Conservation (phyloP, 2,329 filamentous ascomycete species). For the Purpureocillium lavendulum region DNA sequence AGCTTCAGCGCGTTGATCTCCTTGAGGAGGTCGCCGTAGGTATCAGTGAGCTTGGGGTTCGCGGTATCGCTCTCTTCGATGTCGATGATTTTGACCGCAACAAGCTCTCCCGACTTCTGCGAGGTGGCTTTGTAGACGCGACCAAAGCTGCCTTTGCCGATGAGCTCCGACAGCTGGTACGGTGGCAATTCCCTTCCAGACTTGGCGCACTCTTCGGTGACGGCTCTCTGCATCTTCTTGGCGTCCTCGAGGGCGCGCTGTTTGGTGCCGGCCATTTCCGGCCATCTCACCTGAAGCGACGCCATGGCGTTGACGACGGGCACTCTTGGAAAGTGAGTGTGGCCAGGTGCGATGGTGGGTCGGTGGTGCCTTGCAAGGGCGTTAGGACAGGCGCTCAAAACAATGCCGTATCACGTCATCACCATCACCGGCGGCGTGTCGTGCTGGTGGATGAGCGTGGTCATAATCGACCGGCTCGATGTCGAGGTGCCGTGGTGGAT, state of each 20-base stretch:
- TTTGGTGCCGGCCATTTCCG: constrained; percentile 38
- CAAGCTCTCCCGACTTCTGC: constrained; percentile 40
- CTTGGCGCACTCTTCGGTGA: constrained; percentile 53
- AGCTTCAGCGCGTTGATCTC: constrained; percentile 63
- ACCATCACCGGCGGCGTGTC: too few species aligned
- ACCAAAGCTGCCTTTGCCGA: constrained; percentile 68
- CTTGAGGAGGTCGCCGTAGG: constrained; percentile 61
- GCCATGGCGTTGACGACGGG: constrained; percentile 28
- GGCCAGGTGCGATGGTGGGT: too few species aligned
- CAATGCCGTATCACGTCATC: too few species aligned
- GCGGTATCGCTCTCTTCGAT: constrained; percentile 68
- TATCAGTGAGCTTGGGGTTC: constrained; percentile 56
- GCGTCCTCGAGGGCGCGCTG: constrained; percentile 61
- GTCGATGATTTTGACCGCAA: constrained; percentile 77
- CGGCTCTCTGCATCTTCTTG: constrained; percentile 57
- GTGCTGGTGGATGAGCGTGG: too few species aligned
- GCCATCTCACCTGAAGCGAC: constrained; percentile 32
- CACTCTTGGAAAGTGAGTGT: too few species aligned
- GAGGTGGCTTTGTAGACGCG: constrained; percentile 61
- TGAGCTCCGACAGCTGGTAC: constrained; percentile 63
- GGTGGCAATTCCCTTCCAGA: constrained; percentile 52
- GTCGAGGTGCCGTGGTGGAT: too few species aligned
- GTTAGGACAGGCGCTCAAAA: too few species aligned
- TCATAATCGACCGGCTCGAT: too few species aligned
- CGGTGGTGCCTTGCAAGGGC: too few species aligned